phyloP scores from a whole-genome alignment of 495 filamentous ascomycete genomes.

The Pyronema omphalodes region DNA sequence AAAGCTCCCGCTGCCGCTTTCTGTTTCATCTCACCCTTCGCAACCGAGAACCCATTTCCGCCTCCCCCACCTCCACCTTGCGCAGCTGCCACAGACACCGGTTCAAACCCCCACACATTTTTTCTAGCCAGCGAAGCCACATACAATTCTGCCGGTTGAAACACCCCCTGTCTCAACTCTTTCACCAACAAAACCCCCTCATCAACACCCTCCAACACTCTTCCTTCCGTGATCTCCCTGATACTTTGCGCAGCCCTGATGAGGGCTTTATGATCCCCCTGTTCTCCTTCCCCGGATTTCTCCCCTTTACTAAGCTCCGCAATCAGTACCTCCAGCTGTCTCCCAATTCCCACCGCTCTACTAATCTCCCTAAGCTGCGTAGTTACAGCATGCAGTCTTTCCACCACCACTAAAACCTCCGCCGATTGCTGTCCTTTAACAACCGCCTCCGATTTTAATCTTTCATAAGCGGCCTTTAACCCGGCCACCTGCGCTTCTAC shows the following conservation, averaged over 20 bases:
- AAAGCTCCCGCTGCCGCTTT: slow-evolving; percentile 49
- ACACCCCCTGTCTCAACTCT: slow-evolving; percentile 45
- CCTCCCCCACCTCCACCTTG: neutral
- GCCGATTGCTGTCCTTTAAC: slow-evolving; percentile 66
- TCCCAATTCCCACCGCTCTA: slow-evolving; percentile 55
- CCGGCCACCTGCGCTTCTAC: slow-evolving; percentile 56
- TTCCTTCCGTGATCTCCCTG: slow-evolving; percentile 33
- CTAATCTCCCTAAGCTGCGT: slow-evolving; percentile 55
- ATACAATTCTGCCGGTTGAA: slow-evolving; percentile 49
- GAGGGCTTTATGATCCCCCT: slow-evolving; percentile 44
- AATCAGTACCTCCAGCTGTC: slow-evolving; percentile 74
- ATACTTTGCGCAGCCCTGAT: slow-evolving; percentile 63
- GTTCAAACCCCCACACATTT: slow-evolving; percentile 63
- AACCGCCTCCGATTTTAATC: slow-evolving; percentile 66
- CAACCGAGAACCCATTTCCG: neutral
- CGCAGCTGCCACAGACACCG: slow-evolving; percentile 37
- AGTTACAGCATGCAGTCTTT: slow-evolving; percentile 61
- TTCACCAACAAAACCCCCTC: slow-evolving; percentile 60
- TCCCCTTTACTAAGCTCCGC: slow-evolving; percentile 29
- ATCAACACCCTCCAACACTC: neutral
- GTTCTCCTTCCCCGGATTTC: slow-evolving; percentile 34
- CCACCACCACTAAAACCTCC: slow-evolving; percentile 51
- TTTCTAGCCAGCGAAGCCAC: slow-evolving; percentile 57
- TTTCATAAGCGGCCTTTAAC: slow-evolving; percentile 65
- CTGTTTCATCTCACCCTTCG: neutral